These are phyloP conservation scores for Coniochaeta hoffmannii DNA, from an alignment of 2,329 filamentous ascomycete species.

Conservation along the genomic window DNA sequence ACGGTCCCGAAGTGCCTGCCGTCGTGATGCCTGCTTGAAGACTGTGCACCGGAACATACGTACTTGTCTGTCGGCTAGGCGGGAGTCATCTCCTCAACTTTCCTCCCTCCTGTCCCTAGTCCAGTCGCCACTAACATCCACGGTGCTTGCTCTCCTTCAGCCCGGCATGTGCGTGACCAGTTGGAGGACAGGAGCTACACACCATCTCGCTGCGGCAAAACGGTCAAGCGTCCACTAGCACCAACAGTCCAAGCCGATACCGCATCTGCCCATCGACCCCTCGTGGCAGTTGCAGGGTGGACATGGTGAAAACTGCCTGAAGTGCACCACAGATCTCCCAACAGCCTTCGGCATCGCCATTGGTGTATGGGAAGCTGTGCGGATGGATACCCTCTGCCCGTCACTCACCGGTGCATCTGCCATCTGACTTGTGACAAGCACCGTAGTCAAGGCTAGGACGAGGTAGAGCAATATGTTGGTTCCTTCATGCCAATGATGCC, in stretches of 20 bases:
- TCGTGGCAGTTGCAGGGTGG: neutral
- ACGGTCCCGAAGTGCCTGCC: neutral
- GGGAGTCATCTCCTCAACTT: neutral
- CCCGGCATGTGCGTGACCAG: neutral
- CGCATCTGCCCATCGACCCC: neutral
- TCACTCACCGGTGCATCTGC: neutral
- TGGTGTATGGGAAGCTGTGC: neutral
- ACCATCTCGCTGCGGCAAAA: neutral
- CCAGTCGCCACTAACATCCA: neutral
- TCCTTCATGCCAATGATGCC: neutral
- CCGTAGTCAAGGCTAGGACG: neutral
- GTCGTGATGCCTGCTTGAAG: neutral
- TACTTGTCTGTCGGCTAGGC: neutral
- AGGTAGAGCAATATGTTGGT: neutral
- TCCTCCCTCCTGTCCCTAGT: neutral
- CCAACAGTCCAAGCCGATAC: slow-evolving; percentile 1
- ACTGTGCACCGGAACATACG: neutral
- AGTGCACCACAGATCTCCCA: neutral
- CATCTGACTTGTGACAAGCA: neutral
- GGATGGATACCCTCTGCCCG: neutral
- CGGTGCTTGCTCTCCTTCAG: neutral
- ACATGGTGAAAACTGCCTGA: neutral
- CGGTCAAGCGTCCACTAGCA: neutral
- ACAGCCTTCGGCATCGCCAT: neutral
- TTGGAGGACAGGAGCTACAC: neutral